Evolutionary conservation across 73 alveolate genomes (phyloP).

Genomic region (Uronychia setigera): DNA sequence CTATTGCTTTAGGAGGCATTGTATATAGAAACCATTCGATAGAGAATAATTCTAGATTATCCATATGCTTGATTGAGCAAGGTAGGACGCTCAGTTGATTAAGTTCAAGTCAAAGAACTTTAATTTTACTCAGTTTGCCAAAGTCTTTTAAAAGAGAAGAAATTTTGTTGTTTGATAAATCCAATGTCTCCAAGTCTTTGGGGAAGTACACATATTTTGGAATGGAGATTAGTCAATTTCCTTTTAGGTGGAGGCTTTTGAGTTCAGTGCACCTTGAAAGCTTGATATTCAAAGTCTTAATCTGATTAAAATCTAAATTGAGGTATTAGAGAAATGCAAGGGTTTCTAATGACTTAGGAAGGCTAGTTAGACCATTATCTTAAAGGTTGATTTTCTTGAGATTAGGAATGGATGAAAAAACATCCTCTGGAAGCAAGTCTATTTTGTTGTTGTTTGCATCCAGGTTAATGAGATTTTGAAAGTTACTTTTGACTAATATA

Average conservation of each 20-base stretch:
- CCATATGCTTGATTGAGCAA: not conserved
- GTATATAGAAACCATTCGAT: conserved; percentile 31
- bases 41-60: not conserved
- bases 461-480: not conserved
- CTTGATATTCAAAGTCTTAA: too few relatives aligned
- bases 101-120: not conserved
- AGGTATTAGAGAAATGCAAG: not conserved
- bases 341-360: not conserved
- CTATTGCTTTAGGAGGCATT: conserved; percentile 1
- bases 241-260: not conserved
- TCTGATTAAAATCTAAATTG: too few relatives aligned
- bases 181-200: not conserved
- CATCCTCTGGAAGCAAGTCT: not conserved
- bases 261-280: not conserved
- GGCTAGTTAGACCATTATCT: not conserved
- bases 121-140: not conserved
- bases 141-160: not conserved
- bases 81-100: not conserved
- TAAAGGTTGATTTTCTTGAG: not conserved
- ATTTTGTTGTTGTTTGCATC: not conserved
- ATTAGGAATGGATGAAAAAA: not conserved
- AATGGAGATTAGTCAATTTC: not conserved
- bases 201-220: not conserved
- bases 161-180: not conserved
- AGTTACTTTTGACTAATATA: too few relatives aligned